phyloP scores from a whole-genome alignment of 306 rosid genomes.

The Neltuma alba region DNA sequence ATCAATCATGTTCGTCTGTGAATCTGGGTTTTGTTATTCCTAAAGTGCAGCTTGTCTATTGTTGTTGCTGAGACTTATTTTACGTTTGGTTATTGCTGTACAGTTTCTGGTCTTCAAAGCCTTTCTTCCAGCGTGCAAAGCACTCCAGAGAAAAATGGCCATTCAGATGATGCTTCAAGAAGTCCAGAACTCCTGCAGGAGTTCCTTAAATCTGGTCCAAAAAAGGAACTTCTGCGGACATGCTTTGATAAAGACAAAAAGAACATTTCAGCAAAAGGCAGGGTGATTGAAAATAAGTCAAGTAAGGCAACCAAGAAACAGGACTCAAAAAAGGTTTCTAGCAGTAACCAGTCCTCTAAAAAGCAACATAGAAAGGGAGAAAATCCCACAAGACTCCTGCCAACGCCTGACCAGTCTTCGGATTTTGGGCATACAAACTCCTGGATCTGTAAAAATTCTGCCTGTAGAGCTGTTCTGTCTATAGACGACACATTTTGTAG shows the following conservation, averaged over 20 bases:
- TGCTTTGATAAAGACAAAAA: slow-evolving; percentile 70
- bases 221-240: slow-evolving; percentile 66
- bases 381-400: slow-evolving; percentile 69
- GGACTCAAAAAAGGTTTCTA: slow-evolving; percentile 68
- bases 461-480: slow-evolving; percentile 93
- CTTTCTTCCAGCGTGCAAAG: slow-evolving; percentile 81
- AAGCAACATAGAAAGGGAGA: slow-evolving; percentile 91
- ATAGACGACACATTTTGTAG: slow-evolving; percentile 90
- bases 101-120: slow-evolving; percentile 83
- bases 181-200: slow-evolving; percentile 77
- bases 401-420: slow-evolving; percentile 63
- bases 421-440: slow-evolving; percentile 74
- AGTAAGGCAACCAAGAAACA: slow-evolving; percentile 75
- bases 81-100: slow-evolving; percentile 38
- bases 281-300: slow-evolving; percentile 64
- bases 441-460: slow-evolving; percentile 97
- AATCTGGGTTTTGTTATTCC: slow-evolving; percentile 3
- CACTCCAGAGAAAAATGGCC: slow-evolving; percentile 80
- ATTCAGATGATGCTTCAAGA: slow-evolving; percentile 78
- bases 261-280: slow-evolving; percentile 51
- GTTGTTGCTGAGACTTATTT: slow-evolving; percentile 30
- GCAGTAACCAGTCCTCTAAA: slow-evolving; percentile 59
- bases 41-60: slow-evolving; percentile 25
- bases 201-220: slow-evolving; percentile 74
- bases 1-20: slow-evolving; percentile 2